Percentiles rank a stretch among this genome's conserved stretches.
Evolutionary conservation across 2,329 filamentous ascomycete species (phyloP).

Genomic region (Capronia coronata): DNA sequence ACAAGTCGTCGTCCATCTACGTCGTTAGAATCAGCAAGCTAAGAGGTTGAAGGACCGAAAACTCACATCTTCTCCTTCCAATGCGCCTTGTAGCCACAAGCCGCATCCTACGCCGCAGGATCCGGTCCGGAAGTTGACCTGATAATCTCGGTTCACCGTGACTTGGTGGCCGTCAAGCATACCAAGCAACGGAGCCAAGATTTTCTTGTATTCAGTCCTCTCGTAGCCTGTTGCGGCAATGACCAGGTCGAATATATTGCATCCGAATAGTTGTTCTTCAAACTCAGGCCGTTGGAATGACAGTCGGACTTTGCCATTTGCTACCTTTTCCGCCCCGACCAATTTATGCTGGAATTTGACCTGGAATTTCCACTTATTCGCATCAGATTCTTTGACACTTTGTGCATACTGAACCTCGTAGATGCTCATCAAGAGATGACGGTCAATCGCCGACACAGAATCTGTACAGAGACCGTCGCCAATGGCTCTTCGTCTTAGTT

Average conservation of each 20-base stretch:
- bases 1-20: slow-evolving; percentile 12
- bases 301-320: slow-evolving; percentile 3
- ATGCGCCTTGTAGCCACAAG: slow-evolving; percentile 18
- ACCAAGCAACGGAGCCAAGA: slow-evolving; percentile 7
- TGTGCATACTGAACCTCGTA: slow-evolving; percentile 23
- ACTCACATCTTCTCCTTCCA: slow-evolving; percentile 16
- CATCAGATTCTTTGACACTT: slow-evolving; percentile 22
- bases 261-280: background rate
- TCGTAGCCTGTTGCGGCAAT: slow-evolving; percentile 23
- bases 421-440: slow-evolving; percentile 10
- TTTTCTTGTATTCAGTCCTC: slow-evolving; percentile 6
- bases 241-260: slow-evolving; percentile 18
- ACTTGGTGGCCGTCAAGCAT: slow-evolving; percentile 13
- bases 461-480: background rate
- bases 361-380: slow-evolving; percentile 17
- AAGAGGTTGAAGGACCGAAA: too few relatives aligned
- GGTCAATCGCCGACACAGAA: background rate
- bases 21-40: background rate
- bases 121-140: slow-evolving; percentile 16
- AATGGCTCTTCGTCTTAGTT: slow-evolving; percentile 11
- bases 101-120: slow-evolving; percentile 8
- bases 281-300: background rate
- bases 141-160: slow-evolving; percentile 17
- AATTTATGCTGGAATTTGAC: slow-evolving; percentile 16
- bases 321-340: slow-evolving; percentile 1